A percentile compares a stretch with the other conserved stretches of the same genome.
Conservation (phyloP, 2,329 filamentous ascomycete species). For the Epichloe gansuensis region DNA sequence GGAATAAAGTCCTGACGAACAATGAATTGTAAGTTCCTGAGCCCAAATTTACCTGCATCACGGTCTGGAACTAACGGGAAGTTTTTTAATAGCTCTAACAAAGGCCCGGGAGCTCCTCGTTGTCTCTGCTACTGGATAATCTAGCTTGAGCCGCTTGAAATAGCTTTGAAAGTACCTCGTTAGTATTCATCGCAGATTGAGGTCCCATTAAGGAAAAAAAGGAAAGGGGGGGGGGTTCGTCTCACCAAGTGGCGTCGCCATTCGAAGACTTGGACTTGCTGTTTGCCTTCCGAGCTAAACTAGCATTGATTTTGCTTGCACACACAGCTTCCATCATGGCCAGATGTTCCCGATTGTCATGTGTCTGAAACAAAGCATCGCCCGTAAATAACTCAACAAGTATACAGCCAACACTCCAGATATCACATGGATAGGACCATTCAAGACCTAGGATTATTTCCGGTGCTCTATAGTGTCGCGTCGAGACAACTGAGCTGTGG, state of each 20-base stretch:
- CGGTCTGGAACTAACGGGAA: conserved; percentile 29
- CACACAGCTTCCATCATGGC: conserved; percentile 62
- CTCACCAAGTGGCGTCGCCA: conserved; percentile 20
- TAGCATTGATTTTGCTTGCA: too few relatives aligned
- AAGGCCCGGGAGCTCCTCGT: conserved; percentile 52
- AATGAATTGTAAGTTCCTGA: not conserved
- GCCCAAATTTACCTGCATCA: conserved; percentile 35
- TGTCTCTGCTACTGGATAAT: conserved; percentile 52
- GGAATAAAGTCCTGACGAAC: conserved; percentile 37
- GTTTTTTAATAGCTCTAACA: conserved; percentile 27
- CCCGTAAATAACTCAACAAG: conserved; percentile 61
- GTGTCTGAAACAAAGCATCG: conserved; percentile 58
- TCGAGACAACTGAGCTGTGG: conserved; percentile 58
- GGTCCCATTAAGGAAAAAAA: too few relatives aligned
- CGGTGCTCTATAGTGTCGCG: conserved; percentile 55
- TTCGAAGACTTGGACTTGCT: too few relatives aligned
- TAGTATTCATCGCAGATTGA: too few relatives aligned
- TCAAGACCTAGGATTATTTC: conserved; percentile 59
- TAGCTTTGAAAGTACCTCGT: conserved; percentile 30
- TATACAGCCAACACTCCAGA: conserved; percentile 64
- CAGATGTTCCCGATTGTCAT: conserved; percentile 58
- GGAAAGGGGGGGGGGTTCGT: conserved; percentile 14
- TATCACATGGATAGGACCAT: conserved; percentile 60
- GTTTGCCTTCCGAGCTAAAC: too few relatives aligned
- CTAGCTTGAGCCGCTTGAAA: conserved; percentile 52